phyloP scores from a whole-genome alignment of 768 basidiomycete species.

The Suillus weaverae region DNA sequence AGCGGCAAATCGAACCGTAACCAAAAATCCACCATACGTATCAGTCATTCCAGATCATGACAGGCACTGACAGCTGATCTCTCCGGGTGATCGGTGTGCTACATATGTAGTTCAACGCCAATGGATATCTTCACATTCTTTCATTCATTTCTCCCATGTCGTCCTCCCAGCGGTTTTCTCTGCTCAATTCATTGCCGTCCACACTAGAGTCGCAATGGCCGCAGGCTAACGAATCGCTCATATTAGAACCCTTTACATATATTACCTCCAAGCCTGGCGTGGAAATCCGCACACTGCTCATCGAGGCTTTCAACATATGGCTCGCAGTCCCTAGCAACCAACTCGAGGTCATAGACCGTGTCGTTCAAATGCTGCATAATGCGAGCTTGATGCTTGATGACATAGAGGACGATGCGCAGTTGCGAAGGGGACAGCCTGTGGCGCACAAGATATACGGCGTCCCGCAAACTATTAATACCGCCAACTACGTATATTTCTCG shows the following conservation, averaged over 20 bases:
- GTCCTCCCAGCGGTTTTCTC: background rate
- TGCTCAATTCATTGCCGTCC: conserved; percentile 4
- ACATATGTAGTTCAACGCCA: background rate
- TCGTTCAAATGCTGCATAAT: conserved; percentile 93
- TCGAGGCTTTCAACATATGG: conserved; percentile 94
- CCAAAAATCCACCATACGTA: too few relatives aligned
- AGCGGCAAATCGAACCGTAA: too few relatives aligned
- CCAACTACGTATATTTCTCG: conserved; percentile 96
- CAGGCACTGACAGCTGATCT: conserved; percentile 8
- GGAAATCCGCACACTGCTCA: conserved; percentile 84
- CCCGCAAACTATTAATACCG: conserved; percentile 95
- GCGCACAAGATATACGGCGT: conserved; percentile 96
- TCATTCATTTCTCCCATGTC: background rate
- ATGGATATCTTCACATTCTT: background rate
- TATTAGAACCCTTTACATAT: conserved; percentile 89
- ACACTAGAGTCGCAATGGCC: conserved; percentile 18
- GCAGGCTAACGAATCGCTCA: conserved; percentile 36
- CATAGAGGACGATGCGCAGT: conserved; percentile 88
- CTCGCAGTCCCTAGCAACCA: conserved; percentile 75
- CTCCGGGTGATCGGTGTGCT: background rate
- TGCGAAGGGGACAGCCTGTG: conserved; percentile 83
- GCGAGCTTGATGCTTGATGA: conserved; percentile 96
- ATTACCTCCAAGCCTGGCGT: conserved; percentile 86
- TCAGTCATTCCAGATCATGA: background rate
- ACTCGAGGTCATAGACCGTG: conserved; percentile 68